Percentiles rank a stretch among this genome's conserved stretches.
Evolutionary conservation across 225 moss, liverwort and hornwort species (phyloP).

Genomic region (Takakia lepidozioides): DNA sequence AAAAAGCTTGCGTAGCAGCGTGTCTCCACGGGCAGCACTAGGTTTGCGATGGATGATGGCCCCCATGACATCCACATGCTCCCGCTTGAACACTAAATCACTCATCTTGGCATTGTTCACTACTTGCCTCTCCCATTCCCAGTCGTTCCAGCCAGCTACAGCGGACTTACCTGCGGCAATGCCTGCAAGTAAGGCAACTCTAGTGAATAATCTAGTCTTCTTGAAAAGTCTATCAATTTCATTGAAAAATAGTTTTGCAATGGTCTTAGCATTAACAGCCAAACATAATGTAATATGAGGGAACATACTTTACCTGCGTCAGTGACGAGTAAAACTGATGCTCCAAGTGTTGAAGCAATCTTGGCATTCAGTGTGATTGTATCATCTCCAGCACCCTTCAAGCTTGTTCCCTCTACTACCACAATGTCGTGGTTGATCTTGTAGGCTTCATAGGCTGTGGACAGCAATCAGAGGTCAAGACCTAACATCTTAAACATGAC

Average conservation of each 20-base stretch:
- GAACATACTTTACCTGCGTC: constrained; percentile 70
- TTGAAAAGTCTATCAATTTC: neutral
- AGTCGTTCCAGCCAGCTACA: constrained; percentile 31
- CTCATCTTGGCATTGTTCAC: constrained; percentile 64
- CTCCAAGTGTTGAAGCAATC: constrained; percentile 68
- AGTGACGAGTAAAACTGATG: constrained; percentile 68
- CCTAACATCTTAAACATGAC: too few relatives aligned
- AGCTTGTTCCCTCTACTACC: constrained; percentile 75
- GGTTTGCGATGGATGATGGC: constrained; percentile 75
- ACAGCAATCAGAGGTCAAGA: too few relatives aligned
- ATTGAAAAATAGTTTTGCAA: too few relatives aligned
- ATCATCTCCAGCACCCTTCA: constrained; percentile 89
- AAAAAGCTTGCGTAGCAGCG: constrained; percentile 50
- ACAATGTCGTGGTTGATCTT: constrained; percentile 77
- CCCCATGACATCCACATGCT: constrained; percentile 79
- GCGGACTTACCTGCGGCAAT: constrained; percentile 40
- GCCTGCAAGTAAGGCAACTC: constrained; percentile 20
- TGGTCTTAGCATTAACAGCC: neutral
- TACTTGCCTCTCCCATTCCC: constrained; percentile 69
- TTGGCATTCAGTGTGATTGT: constrained; percentile 68
- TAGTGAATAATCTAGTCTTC: neutral
- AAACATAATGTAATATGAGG: neutral
- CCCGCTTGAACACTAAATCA: constrained; percentile 58
- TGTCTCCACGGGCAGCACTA: constrained; percentile 33
- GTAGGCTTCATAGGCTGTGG: constrained; percentile 70